Evolutionary conservation across 1,284 basidiomycete species (phyloP).

Genomic region (Cryptococcus neoformans): DNA sequence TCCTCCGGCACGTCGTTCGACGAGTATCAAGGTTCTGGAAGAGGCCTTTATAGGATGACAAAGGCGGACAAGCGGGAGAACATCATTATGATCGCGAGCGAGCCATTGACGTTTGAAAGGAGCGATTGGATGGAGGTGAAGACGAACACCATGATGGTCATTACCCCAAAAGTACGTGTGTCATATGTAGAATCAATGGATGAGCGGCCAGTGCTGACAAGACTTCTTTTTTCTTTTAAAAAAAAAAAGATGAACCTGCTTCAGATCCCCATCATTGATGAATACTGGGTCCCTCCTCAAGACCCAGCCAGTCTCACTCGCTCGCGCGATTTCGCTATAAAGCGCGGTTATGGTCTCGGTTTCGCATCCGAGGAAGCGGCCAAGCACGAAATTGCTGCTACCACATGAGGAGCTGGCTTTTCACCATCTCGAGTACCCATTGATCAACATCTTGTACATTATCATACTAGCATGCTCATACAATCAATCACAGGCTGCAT

Average conservation of each 20-base stretch:
- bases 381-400: not conserved
- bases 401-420: too few relatives aligned
- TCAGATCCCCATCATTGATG: constrained; percentile 87
- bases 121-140: constrained; percentile 78
- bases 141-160: constrained; percentile 88
- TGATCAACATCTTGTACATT: too few relatives aligned
- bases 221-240: not conserved
- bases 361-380: constrained; percentile 9
- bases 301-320: constrained; percentile 40
- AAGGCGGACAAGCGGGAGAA: constrained; percentile 86
- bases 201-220: not conserved
- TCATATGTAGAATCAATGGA: too few relatives aligned
- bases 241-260: constrained; percentile 67
- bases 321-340: constrained; percentile 46
- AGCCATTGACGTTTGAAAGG: constrained; percentile 85
- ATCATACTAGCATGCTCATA: too few relatives aligned
- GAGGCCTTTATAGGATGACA: constrained; percentile 89
- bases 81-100: constrained; percentile 90
- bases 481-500: too few relatives aligned
- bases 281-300: constrained; percentile 68
- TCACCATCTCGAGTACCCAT: too few relatives aligned
- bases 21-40: constrained; percentile 65
- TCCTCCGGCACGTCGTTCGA: constrained; percentile 92
- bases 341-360: constrained; percentile 39
- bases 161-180: constrained; percentile 70